phyloP scores from a whole-genome alignment of 345 rosid species.

The Sisymbrium irio region DNA sequence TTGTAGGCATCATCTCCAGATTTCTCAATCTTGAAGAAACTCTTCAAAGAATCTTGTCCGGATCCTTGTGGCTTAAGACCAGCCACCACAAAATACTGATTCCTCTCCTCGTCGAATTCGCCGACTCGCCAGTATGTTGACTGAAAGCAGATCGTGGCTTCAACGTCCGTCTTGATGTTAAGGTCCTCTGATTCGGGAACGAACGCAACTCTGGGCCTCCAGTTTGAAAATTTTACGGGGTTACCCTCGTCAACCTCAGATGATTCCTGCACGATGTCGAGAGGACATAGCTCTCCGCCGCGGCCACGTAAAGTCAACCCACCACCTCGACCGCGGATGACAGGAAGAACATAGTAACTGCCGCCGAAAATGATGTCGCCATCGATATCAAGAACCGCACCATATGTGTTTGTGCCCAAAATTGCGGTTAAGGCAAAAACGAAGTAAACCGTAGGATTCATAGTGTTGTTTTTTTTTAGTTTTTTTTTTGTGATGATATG shows the following conservation, averaged over 20 bases:
- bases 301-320: conserved; percentile 29
- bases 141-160: conserved; percentile 31
- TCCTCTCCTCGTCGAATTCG: conserved; percentile 30
- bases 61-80: conserved; percentile 47
- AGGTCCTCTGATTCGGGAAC: conserved; percentile 23
- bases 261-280: conserved; percentile 28
- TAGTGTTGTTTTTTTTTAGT: background rate
- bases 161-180: conserved; percentile 40
- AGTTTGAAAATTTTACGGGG: conserved; percentile 33
- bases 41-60: conserved; percentile 37
- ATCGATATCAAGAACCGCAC: conserved; percentile 23
- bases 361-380: conserved; percentile 12
- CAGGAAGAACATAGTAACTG: conserved; percentile 35
- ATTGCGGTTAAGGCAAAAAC: conserved; percentile 13
- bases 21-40: conserved; percentile 61
- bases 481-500: background rate
- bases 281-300: conserved; percentile 12
- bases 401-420: background rate
- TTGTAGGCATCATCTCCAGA: conserved; percentile 42
- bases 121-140: conserved; percentile 55
- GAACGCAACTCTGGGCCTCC: background rate
- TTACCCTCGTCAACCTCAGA: conserved; percentile 27
- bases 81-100: conserved; percentile 43
- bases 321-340: conserved; percentile 33
- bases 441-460: conserved; percentile 24